Conservation (phyloP, 2,329 filamentous ascomycete species). For the Pseudogymnoascus sp. region DNA sequence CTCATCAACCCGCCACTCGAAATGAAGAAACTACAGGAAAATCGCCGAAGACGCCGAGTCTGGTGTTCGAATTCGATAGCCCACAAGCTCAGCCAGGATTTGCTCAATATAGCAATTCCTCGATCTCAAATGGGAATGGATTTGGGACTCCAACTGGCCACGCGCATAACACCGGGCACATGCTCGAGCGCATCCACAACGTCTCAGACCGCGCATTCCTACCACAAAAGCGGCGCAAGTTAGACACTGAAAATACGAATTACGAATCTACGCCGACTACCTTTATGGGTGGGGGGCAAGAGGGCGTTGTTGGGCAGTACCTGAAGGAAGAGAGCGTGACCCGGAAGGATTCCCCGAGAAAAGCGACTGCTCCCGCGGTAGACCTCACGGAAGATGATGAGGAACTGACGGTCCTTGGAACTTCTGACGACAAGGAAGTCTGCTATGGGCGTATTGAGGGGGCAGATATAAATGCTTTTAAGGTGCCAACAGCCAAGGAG, state of each 20-base stretch:
- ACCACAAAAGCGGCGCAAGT: constrained; percentile 58
- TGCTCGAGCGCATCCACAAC: constrained; percentile 70
- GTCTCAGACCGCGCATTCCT: constrained; percentile 57
- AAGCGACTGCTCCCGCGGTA: constrained; percentile 33
- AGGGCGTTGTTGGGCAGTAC: constrained; percentile 55
- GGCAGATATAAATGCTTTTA: constrained; percentile 55
- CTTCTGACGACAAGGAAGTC: constrained; percentile 60
- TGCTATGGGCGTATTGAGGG: constrained; percentile 72
- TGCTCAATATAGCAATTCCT: background rate
- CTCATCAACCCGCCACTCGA: constrained; percentile 14
- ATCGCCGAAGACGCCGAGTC: constrained; percentile 24
- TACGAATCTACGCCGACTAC: constrained; percentile 16
- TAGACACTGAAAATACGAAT: constrained; percentile 28
- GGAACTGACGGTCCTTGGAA: constrained; percentile 48
- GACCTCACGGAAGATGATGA: constrained; percentile 37
- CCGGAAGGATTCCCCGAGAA: constrained; percentile 29
- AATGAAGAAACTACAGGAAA: constrained; percentile 11
- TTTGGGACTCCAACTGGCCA: constrained; percentile 22
- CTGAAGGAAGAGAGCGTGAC: constrained; percentile 51
- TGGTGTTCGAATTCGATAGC: constrained; percentile 36
- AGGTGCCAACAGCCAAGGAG: constrained; percentile 61
- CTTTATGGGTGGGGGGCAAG: constrained; percentile 41
- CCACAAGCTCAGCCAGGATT: constrained; percentile 20
- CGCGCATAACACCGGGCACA: constrained; percentile 23
- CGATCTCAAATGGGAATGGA: constrained; percentile 15